phyloP scores from a whole-genome alignment of 176 grass and related monocot species.

The Musa troglodytarum region DNA sequence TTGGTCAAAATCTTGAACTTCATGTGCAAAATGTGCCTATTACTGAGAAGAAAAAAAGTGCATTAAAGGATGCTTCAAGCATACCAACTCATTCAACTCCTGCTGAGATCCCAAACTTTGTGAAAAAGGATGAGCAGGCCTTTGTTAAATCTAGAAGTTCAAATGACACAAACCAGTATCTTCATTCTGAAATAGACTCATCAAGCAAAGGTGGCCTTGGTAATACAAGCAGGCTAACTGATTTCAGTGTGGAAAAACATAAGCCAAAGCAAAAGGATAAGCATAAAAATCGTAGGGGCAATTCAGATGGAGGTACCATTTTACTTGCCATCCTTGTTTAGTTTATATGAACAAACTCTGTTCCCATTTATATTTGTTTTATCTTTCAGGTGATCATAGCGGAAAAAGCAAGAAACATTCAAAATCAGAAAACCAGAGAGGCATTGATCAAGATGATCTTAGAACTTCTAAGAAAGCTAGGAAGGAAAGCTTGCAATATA shows the following conservation, averaged over 20 bases:
- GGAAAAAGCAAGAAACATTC: constrained; percentile 60
- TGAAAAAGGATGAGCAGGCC: constrained; percentile 32
- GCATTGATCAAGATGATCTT: constrained; percentile 42
- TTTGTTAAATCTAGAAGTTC: constrained; percentile 23
- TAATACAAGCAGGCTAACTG: neutral
- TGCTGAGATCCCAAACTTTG: constrained; percentile 22
- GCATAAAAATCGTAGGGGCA: constrained; percentile 18
- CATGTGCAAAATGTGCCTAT: constrained; percentile 16
- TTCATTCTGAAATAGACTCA: neutral
- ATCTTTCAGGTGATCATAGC: constrained; percentile 39
- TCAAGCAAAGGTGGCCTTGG: neutral
- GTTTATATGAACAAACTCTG: neutral
- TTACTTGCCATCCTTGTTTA: neutral
- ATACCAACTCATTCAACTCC: constrained; percentile 23
- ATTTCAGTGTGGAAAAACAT: constrained; percentile 10
- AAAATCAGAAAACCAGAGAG: constrained; percentile 74
- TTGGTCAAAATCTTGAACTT: constrained; percentile 19
- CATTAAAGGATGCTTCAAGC: constrained; percentile 23
- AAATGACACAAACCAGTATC: constrained; percentile 23
- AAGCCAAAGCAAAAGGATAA: constrained; percentile 39
- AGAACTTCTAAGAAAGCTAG: constrained; percentile 72
- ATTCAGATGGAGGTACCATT: constrained; percentile 37
- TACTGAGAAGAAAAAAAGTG: constrained; percentile 29
- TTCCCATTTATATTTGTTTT: neutral
- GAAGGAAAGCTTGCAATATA: constrained; percentile 42